Evolutionary conservation across 345 rosid genomes (phyloP).

Genomic region (Lumnitzera littorea): DNA sequence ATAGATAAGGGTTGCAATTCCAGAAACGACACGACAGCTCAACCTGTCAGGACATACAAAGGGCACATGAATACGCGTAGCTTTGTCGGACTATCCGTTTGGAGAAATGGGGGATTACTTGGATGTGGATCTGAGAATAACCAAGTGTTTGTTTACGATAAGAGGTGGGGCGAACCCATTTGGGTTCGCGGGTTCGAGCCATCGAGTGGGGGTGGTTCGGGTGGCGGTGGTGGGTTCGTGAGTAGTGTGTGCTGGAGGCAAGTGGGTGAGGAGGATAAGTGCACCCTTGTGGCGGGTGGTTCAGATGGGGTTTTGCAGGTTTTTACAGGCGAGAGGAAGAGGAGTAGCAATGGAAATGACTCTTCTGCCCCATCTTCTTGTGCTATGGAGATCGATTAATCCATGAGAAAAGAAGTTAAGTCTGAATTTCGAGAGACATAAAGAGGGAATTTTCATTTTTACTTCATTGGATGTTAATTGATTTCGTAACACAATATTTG

Average conservation of each 20-base stretch:
- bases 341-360: no score
- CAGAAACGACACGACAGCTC: no score
- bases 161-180: conserved; percentile 70
- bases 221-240: conserved; percentile 35
- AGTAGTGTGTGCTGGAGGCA: conserved; percentile 87
- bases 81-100: conserved; percentile 76
- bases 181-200: conserved; percentile 44
- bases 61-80: conserved; percentile 70
- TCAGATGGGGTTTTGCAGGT: conserved; percentile 67
- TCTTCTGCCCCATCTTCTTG: no score
- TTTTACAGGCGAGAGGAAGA: conserved; percentile 38
- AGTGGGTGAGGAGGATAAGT: conserved; percentile 39
- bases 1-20: conserved; percentile 6
- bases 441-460: no score
- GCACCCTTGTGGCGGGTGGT: conserved; percentile 73
- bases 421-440: no score
- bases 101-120: conserved; percentile 65
- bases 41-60: conserved; percentile 38
- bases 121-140: conserved; percentile 81
- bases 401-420: no score
- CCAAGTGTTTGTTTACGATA: conserved; percentile 67
- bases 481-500: no score
- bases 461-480: no score
- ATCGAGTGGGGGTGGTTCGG: conserved; percentile 10
- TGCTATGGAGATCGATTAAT: no score